A percentile compares a stretch with the other conserved stretches of the same genome.
Conservation (phyloP, 441 rosid species). For the Euphorbia corollata region DNA sequence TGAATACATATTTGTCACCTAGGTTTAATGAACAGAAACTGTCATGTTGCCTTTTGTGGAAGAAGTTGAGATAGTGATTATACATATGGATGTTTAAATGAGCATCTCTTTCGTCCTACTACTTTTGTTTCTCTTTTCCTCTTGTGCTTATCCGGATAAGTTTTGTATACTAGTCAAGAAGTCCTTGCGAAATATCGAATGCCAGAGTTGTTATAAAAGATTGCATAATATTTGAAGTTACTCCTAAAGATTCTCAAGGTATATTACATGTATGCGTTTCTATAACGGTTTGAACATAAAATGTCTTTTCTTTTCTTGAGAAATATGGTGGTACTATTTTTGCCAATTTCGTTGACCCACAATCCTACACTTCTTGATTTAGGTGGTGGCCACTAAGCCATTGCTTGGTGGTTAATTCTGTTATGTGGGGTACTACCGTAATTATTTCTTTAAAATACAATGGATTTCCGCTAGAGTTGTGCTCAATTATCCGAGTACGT, state of each 20-base stretch:
- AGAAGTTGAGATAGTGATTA: not conserved
- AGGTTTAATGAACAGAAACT: not conserved
- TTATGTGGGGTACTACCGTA: too few relatives aligned
- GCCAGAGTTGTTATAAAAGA: not conserved
- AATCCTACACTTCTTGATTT: too few relatives aligned
- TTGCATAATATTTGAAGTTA: not conserved
- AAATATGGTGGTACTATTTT: too few relatives aligned
- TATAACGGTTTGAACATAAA: not conserved
- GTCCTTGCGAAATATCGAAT: not conserved
- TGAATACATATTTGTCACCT: conserved; percentile 5
- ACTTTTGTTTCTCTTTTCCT: not conserved
- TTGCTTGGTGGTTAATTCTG: too few relatives aligned
- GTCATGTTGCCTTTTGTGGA: not conserved
- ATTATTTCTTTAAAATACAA: too few relatives aligned
- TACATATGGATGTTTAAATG: not conserved
- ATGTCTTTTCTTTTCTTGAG: not conserved
- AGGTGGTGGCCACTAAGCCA: too few relatives aligned
- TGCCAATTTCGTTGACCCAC: too few relatives aligned
- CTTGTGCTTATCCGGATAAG: not conserved
- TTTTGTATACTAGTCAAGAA: not conserved
- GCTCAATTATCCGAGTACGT: not conserved
- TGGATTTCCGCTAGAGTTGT: too few relatives aligned
- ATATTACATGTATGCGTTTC: not conserved
- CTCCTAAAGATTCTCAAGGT: not conserved
- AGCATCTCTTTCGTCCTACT: not conserved